Evolutionary conservation across 2,329 filamentous ascomycete genomes (phyloP).

Genomic region (Neodidymelliopsis sp.): DNA sequence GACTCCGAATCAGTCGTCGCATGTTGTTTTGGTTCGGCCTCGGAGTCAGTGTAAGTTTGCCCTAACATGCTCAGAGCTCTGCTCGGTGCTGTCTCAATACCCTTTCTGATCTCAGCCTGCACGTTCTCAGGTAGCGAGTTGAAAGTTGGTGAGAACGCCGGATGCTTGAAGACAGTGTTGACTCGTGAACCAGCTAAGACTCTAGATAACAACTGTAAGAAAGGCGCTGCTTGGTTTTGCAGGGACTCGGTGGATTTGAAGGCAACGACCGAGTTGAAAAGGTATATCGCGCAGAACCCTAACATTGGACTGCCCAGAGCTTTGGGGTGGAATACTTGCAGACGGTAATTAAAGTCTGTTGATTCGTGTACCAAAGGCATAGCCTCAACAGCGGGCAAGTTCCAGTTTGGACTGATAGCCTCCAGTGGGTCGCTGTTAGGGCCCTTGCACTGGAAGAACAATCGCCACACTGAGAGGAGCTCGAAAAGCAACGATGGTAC

Average conservation of each 20-base stretch:
- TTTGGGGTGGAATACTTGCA: conserved; percentile 37
- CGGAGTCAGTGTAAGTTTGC: conserved; percentile 1
- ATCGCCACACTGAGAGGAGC: conserved; percentile 42
- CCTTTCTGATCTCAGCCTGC: conserved; percentile 30
- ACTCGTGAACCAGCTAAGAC: conserved; percentile 34
- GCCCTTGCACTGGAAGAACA: conserved; percentile 45
- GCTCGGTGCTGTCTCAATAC: conserved; percentile 34
- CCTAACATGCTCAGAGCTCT: conserved; percentile 30
- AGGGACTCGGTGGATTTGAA: conserved; percentile 24
- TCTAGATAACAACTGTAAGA: conserved; percentile 35
- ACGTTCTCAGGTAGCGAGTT: conserved; percentile 29
- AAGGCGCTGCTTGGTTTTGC: conserved; percentile 34
- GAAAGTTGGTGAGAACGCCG: conserved; percentile 17
- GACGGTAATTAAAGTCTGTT: conserved; percentile 30
- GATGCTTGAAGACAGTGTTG: conserved; percentile 20
- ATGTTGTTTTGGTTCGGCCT: conserved; percentile 4
- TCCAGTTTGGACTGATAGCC: conserved; percentile 35
- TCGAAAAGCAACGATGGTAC: conserved; percentile 35
- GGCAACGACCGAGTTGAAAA: conserved; percentile 40
- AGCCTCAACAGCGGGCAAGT: conserved; percentile 25
- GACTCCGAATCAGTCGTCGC: conserved; percentile 28
- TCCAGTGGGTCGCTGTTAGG: conserved; percentile 22
- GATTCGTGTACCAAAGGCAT: conserved; percentile 12
- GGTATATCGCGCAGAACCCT: conserved; percentile 40
- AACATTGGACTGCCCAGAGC: conserved; percentile 22